A percentile compares a stretch with the other conserved stretches of the same genome.
These are phyloP conservation scores for Cystobasidium ongulense DNA, from an alignment of 768 basidiomycete genomes.

Conservation along the genomic window DNA sequence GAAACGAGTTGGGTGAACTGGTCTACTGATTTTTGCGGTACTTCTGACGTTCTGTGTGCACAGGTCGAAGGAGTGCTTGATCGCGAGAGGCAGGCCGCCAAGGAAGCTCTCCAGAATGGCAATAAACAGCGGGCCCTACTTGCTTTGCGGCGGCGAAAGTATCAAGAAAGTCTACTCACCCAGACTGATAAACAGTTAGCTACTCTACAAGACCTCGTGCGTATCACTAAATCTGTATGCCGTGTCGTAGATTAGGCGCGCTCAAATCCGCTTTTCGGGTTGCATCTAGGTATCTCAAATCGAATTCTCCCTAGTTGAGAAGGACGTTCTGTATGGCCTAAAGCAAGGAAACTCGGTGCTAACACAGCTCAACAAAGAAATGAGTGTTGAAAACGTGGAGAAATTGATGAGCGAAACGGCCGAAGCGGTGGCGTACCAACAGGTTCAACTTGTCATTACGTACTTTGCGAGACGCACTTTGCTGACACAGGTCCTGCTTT, in stretches of 20 bases:
- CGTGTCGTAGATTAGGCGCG: not conserved
- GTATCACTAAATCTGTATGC: slow-evolving; percentile 39
- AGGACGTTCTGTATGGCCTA: slow-evolving; percentile 82
- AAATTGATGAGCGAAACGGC: slow-evolving; percentile 82
- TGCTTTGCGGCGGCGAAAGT: slow-evolving; percentile 82
- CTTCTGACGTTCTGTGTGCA: not conserved
- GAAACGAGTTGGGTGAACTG: slow-evolving; percentile 59
- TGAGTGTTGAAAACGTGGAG: slow-evolving; percentile 89
- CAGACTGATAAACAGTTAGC: slow-evolving; percentile 88
- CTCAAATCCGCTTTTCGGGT: not conserved
- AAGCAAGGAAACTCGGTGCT: slow-evolving; percentile 89
- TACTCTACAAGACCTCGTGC: slow-evolving; percentile 76
- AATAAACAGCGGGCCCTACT: slow-evolving; percentile 79
- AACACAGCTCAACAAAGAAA: slow-evolving; percentile 85
- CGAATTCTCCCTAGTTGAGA: slow-evolving; percentile 89
- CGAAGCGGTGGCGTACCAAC: slow-evolving; percentile 85
- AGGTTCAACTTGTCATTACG: slow-evolving; percentile 50
- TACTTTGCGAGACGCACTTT: not conserved
- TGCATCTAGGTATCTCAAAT: slow-evolving; percentile 74
- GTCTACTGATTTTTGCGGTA: not conserved
- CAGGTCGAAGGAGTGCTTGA: slow-evolving; percentile 81
- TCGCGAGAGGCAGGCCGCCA: slow-evolving; percentile 82
- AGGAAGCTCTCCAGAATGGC: slow-evolving; percentile 66
- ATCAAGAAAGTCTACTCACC: slow-evolving; percentile 73
- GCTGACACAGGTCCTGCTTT: not conserved